Percentiles rank a stretch among this genome's conserved stretches.
Evolutionary conservation across 768 basidiomycete species (phyloP).

Genomic region (Mycena polygramma): DNA sequence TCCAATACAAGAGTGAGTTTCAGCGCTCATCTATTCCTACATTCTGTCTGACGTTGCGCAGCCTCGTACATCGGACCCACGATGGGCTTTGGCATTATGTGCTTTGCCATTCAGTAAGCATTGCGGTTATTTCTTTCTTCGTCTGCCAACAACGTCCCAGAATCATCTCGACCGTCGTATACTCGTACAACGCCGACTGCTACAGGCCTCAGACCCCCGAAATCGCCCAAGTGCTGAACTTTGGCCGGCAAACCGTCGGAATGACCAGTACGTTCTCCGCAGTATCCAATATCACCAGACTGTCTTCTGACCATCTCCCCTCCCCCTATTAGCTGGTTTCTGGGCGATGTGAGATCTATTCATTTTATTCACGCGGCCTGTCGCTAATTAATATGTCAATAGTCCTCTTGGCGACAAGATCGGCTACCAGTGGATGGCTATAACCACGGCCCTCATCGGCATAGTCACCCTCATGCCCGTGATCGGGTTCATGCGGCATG

Average conservation of each 20-base stretch:
- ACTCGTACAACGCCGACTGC: conserved; percentile 28
- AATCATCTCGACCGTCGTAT: conserved; percentile 25
- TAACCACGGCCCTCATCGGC: conserved; percentile 21
- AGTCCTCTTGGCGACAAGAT: conserved; percentile 30
- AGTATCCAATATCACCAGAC: neutral
- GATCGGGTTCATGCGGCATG: conserved; percentile 30
- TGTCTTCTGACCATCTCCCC: neutral
- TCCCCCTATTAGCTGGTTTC: conserved; percentile 19
- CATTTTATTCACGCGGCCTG: no score
- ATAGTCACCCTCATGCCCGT: conserved; percentile 25
- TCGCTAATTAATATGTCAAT: neutral
- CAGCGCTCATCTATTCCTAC: neutral
- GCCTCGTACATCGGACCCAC: conserved; percentile 28
- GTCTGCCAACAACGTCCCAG: neutral
- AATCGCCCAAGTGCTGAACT: conserved; percentile 34
- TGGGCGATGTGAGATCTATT: conserved; percentile 24
- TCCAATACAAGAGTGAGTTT: conserved; percentile 32
- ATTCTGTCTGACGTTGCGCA: neutral
- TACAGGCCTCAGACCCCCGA: conserved; percentile 30
- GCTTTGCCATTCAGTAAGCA: conserved; percentile 30
- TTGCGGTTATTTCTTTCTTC: no score
- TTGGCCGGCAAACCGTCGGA: conserved; percentile 32
- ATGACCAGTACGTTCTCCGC: conserved; percentile 30
- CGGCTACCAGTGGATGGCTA: conserved; percentile 29
- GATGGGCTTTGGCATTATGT: conserved; percentile 33